Conservation (phyloP, 345 rosid species). For the Schrenkiella parvula region DNA sequence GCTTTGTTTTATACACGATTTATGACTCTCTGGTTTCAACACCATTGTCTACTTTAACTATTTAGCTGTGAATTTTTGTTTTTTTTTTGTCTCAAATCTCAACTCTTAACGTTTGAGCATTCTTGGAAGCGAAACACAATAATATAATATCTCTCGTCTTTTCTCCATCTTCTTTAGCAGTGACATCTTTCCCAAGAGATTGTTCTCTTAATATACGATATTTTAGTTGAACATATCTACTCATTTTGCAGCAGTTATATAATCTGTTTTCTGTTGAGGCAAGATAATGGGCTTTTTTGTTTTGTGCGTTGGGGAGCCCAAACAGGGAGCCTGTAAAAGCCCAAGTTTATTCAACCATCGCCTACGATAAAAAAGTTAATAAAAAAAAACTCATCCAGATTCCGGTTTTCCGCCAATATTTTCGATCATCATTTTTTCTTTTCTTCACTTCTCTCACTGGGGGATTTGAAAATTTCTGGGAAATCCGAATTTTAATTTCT, state of each 20-base stretch:
- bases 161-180: background rate
- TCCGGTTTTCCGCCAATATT: background rate
- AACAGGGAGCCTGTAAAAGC: background rate
- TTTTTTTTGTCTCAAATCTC: background rate
- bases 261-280: background rate
- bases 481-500: background rate
- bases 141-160: background rate
- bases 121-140: slow-evolving; percentile 5
- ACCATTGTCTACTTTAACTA: slow-evolving; percentile 7
- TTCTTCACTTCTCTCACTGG: background rate
- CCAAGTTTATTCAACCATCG: background rate
- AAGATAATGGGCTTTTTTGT: background rate
- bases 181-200: no score
- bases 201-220: background rate
- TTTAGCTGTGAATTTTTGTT: slow-evolving; percentile 15
- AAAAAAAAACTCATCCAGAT: background rate
- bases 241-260: background rate
- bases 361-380: background rate
- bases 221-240: background rate
- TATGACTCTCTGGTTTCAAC: slow-evolving; percentile 7
- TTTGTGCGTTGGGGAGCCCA: background rate
- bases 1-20: no score
- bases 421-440: background rate
- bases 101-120: slow-evolving; percentile 1
- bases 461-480: background rate